Evolutionary conservation across 768 basidiomycete genomes (phyloP).

Genomic region (Tricholoma sp.): DNA sequence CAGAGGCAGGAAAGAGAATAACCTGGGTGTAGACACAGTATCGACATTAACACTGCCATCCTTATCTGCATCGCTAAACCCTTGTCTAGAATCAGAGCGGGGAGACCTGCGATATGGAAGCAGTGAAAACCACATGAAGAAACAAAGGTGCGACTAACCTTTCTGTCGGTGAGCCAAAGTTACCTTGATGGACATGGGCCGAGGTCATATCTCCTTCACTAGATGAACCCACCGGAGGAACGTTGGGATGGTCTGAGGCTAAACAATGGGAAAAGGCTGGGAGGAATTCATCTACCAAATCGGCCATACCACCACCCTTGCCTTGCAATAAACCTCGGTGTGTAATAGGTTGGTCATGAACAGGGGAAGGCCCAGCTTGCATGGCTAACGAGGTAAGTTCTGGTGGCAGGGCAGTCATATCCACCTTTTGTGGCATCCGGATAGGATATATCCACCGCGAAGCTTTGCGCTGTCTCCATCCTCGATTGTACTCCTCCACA

Average conservation of each 20-base stretch:
- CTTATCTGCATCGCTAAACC: too few species aligned
- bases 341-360: too few species aligned
- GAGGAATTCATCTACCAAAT: background rate
- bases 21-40: too few species aligned
- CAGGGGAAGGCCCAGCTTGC: background rate
- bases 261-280: background rate
- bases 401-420: background rate
- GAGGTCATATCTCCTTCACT: too few species aligned
- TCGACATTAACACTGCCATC: background rate
- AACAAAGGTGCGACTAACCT: too few species aligned
- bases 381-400: background rate
- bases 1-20: too few species aligned
- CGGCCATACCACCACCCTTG: background rate
- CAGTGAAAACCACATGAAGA: background rate
- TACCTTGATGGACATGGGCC: too few species aligned
- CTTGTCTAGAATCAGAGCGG: too few species aligned
- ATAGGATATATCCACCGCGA: background rate
- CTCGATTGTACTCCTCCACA: too few species aligned
- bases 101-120: background rate
- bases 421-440: background rate
- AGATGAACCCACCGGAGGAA: background rate
- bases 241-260: background rate
- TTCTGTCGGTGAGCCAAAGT: too few species aligned
- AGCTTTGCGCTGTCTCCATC: too few species aligned
- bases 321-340: background rate